Conservation (phyloP, 768 basidiomycete genomes). For the Hypholoma sublateritium region DNA sequence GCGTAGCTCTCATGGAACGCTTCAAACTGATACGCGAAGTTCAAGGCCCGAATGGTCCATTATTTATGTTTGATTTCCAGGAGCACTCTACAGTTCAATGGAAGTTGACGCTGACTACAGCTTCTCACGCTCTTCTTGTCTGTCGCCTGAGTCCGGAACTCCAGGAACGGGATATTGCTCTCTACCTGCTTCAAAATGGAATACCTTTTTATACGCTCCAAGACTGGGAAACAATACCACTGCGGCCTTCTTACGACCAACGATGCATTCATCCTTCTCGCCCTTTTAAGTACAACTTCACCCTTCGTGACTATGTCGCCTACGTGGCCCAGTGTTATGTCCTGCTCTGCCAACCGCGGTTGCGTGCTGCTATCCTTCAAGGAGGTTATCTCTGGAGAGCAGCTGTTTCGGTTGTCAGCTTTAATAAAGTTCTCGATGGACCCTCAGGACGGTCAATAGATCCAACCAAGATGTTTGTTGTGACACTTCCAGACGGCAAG, state of each 20-base stretch:
- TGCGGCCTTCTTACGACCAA: too few relatives aligned
- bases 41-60: neutral
- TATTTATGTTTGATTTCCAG: neutral
- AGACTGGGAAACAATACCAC: neutral
- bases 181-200: neutral
- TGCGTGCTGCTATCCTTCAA: neutral
- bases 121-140: neutral
- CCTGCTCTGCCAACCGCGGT: neutral
- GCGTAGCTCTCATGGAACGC: neutral
- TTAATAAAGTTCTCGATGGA: neutral
- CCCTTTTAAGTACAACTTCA: neutral
- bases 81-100: neutral
- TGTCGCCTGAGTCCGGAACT: neutral
- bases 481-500: neutral
- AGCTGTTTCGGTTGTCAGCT: neutral
- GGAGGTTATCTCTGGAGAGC: neutral
- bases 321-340: neutral
- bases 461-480: neutral
- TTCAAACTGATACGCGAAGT: neutral
- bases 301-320: neutral
- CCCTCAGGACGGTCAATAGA: neutral
- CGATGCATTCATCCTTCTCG: neutral
- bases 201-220: neutral
- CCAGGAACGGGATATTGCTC: neutral
- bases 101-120: neutral